phyloP scores from a whole-genome alignment of 768 basidiomycete genomes.

The Tulasnella sp. region DNA sequence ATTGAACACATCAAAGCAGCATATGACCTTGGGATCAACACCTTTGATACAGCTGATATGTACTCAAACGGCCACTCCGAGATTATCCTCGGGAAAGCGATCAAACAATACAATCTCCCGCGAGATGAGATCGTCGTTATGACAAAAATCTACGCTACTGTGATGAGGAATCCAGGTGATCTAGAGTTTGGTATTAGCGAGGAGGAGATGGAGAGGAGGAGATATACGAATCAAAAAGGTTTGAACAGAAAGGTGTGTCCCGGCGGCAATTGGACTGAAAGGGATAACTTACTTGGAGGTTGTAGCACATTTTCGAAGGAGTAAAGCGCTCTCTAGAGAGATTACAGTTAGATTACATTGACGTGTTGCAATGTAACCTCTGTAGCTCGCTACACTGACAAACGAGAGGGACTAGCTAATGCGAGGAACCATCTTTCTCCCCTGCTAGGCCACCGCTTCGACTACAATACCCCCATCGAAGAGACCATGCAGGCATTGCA shows the following conservation, averaged over 20 bases:
- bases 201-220: slow-evolving; percentile 17
- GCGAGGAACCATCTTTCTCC: neutral
- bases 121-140: slow-evolving; percentile 68
- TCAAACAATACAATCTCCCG: slow-evolving; percentile 46
- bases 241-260: slow-evolving; percentile 23
- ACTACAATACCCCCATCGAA: slow-evolving; percentile 46
- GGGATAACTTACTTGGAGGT: neutral
- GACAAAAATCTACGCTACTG: slow-evolving; percentile 53
- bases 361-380: slow-evolving; percentile 43
- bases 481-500: slow-evolving; percentile 31
- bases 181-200: neutral
- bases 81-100: slow-evolving; percentile 62
- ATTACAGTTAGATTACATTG: slow-evolving; percentile 46
- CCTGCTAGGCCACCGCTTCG: slow-evolving; percentile 37
- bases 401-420: neutral
- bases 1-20: slow-evolving; percentile 24
- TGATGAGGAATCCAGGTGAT: neutral
- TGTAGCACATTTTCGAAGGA: slow-evolving; percentile 48
- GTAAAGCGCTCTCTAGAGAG: slow-evolving; percentile 42
- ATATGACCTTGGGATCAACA: slow-evolving; percentile 21
- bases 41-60: slow-evolving; percentile 3
- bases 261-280: no score
- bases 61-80: slow-evolving; percentile 43
- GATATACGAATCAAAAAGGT: slow-evolving; percentile 22
- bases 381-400: neutral